A percentile compares a stretch with the other conserved stretches of the same genome.
These are phyloP conservation scores for Diaporthe caulivora DNA, from an alignment of 2,329 filamentous ascomycete genomes.

Conservation along the genomic window DNA sequence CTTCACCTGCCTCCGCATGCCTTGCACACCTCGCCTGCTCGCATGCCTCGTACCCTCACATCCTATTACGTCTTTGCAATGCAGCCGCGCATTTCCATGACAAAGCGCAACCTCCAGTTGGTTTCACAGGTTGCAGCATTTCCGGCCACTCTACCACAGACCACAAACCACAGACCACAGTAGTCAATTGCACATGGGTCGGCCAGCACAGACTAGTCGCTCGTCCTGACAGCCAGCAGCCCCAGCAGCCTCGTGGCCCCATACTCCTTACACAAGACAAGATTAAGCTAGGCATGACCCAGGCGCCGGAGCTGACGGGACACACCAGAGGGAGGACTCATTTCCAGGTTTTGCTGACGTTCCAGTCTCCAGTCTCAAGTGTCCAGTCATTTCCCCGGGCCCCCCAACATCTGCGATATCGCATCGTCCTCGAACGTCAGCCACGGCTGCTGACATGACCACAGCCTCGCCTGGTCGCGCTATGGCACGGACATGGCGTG, in stretches of 20 bases:
- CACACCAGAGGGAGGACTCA: background rate
- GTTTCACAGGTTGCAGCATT: slow-evolving; percentile 26
- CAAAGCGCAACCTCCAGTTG: slow-evolving; percentile 28
- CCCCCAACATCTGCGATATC: slow-evolving; percentile 35
- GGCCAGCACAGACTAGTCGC: background rate
- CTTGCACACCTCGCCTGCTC: background rate
- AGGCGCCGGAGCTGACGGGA: background rate
- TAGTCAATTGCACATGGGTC: slow-evolving; percentile 16
- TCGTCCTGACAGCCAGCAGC: background rate
- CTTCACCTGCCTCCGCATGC: background rate
- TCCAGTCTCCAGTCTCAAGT: background rate
- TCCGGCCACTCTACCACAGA: slow-evolving; percentile 16
- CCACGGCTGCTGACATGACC: background rate
- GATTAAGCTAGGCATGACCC: background rate
- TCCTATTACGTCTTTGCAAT: slow-evolving; percentile 26
- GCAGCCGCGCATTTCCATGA: slow-evolving; percentile 23
- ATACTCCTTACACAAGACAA: background rate
- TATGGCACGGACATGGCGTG: slow-evolving; percentile 17
- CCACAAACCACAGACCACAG: background rate
- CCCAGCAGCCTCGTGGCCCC: slow-evolving; percentile 16
- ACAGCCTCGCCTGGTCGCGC: slow-evolving; percentile 35
- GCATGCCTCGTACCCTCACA: background rate
- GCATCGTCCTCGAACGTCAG: slow-evolving; percentile 7
- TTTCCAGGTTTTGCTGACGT: background rate
- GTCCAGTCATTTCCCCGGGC: background rate